Evolutionary conservation across 225 moss, liverwort and hornwort species (phyloP), one percentile per base, ranked within the genome.

Genomic region (Asterella californica): DNA sequence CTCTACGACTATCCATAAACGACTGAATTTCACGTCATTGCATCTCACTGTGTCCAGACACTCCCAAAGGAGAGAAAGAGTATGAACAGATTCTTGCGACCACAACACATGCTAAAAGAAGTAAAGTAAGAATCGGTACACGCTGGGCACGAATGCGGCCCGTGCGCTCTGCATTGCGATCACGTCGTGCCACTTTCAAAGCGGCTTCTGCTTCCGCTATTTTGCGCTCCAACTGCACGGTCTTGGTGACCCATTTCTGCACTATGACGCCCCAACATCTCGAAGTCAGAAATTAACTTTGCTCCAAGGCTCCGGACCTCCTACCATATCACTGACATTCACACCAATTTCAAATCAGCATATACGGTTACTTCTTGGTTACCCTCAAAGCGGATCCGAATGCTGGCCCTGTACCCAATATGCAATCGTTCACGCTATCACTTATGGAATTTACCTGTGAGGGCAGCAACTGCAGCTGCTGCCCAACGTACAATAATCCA

Each of bases 141-240:
- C 85, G 88, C 70, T 88, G 88, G 57, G 85, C 85, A 68, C 88
- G 85, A 63, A 88, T 88, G 45, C 88, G 88, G 34, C 88, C 88
- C 37, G 88, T 88, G 52, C 88, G 81, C 79, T 88, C 88, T 48
- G 88, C 88, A 25, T 76, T 83, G 34, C 88, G 88, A 63, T 88
- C 85, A 72, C 81, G 71, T 36, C 81, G 76, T 27, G 88, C 79
- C 4, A 83, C 81, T 66, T 78, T 81, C 71, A 85, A 62, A 5
- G 80, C 72, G 29, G 77, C 77, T 80, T 82, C 80, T 47, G 82
- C 45, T 49, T 80, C 82, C 74, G 70, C 80, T 27, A 85, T n/a
- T 38, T 85, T 82, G 76, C 77, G 66, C 67, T 80, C 77, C 49
- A 85, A 57, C 76, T 73, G 54, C 47, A 49, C 72, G 15, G 45